These are phyloP conservation scores for Nannizzia gypsea DNA, from an alignment of 2,329 filamentous ascomycete genomes.

Conservation along the genomic window DNA sequence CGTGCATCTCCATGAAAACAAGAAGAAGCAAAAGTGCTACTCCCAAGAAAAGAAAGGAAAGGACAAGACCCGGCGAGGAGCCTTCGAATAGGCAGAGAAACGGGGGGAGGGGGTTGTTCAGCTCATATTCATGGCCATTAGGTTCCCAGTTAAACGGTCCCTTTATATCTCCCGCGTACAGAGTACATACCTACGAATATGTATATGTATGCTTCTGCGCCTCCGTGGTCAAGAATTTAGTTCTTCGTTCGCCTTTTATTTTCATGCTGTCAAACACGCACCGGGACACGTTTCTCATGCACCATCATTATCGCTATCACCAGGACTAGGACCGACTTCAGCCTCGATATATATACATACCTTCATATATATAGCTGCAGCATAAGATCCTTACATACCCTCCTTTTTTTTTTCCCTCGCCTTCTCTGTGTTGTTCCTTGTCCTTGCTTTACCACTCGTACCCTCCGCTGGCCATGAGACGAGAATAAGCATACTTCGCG, in stretches of 20 bases:
- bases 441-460: not conserved
- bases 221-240: not conserved
- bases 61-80: not conserved
- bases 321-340: not conserved
- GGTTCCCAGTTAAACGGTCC: not conserved
- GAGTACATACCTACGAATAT: not conserved
- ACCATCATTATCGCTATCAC: not conserved
- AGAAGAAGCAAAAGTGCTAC: not conserved
- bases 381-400: too few relatives aligned
- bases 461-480: not conserved
- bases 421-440: too few relatives aligned
- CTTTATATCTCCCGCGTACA: not conserved
- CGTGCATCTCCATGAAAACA: not conserved
- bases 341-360: not conserved
- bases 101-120: not conserved
- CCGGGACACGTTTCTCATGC: slow-evolving; percentile 1
- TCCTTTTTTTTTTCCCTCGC: too few relatives aligned
- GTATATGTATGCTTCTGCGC: not conserved
- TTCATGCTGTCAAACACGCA: slow-evolving; percentile 4
- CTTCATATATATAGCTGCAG: not conserved
- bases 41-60: not conserved
- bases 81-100: not conserved
- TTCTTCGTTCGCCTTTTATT: not conserved
- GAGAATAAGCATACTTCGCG: not conserved
- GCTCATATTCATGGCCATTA: too few relatives aligned